These are phyloP conservation scores for Solanum pennellii DNA, from an alignment of 257 asterid genomes.

Conservation along the genomic window DNA sequence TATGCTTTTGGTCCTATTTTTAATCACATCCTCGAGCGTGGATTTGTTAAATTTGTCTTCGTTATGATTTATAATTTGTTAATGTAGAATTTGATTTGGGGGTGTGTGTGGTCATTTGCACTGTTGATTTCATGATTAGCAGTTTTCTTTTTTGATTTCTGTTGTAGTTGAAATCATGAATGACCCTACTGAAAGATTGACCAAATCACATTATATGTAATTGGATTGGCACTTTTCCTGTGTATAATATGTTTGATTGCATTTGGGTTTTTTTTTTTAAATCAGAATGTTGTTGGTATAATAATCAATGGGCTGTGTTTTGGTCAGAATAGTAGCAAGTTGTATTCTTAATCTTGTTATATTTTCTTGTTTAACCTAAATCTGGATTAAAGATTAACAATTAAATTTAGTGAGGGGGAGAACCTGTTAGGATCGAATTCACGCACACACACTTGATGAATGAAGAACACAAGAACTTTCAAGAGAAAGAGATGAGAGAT, in stretches of 20 bases:
- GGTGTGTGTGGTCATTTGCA: not conserved
- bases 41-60: not conserved
- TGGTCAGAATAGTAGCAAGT: not conserved
- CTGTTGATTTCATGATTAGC: not conserved
- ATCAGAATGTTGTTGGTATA: not conserved
- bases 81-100: not conserved
- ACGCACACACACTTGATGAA: no score
- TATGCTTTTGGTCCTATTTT: not conserved
- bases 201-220: not conserved
- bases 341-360: not conserved
- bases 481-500: no score
- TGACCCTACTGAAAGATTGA: not conserved
- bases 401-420: not conserved
- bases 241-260: not conserved
- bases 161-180: not conserved
- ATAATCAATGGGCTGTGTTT: not conserved
- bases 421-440: no score
- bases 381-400: not conserved
- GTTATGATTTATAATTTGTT: not conserved
- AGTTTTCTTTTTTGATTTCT: not conserved
- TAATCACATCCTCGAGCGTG: not conserved
- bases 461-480: no score
- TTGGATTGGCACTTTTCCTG: not conserved
- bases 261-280: not conserved
- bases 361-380: not conserved